A percentile compares a stretch with the other conserved stretches of the same genome.
phyloP scores from a whole-genome alignment of 371 early-diverging fungal species.

The Mortierella sp. region DNA sequence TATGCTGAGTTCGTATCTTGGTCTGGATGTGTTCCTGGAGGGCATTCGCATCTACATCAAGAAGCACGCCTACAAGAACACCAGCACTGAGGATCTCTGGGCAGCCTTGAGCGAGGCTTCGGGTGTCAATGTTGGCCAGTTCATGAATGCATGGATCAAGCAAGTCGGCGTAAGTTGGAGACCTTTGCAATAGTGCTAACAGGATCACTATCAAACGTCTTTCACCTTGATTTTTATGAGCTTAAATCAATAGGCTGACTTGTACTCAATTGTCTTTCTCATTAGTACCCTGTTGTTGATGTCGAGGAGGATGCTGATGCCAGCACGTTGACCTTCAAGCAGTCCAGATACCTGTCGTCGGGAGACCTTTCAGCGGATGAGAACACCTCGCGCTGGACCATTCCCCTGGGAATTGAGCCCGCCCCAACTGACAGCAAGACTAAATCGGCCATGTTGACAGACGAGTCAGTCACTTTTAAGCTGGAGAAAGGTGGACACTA shows the following conservation, averaged over 20 bases:
- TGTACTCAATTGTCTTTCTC: neutral
- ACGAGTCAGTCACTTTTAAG: constrained; percentile 61
- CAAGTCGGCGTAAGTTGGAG: constrained; percentile 75
- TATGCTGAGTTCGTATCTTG: constrained; percentile 81
- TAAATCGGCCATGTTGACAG: constrained; percentile 60
- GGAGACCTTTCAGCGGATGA: constrained; percentile 78
- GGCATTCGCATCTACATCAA: constrained; percentile 88
- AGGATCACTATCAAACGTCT: neutral
- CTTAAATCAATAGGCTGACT: too few relatives aligned
- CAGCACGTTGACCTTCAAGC: constrained; percentile 70
- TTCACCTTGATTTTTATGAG: too few relatives aligned
- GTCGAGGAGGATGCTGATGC: constrained; percentile 68
- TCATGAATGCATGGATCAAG: constrained; percentile 90
- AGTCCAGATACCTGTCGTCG: constrained; percentile 83
- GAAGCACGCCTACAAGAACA: constrained; percentile 83
- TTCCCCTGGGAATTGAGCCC: constrained; percentile 71
- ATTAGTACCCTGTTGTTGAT: constrained; percentile 79
- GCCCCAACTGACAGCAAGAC: constrained; percentile 52
- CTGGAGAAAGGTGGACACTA: constrained; percentile 63
- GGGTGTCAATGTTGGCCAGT: constrained; percentile 77
- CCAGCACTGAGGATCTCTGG: constrained; percentile 91
- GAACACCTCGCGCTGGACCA: constrained; percentile 69
- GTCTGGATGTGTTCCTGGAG: constrained; percentile 70
- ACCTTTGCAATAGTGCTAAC: neutral
- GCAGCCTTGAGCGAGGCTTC: constrained; percentile 75